Conservation (phyloP, 1,284 basidiomycete species). For the Sanguinoderma infundibulare region DNA sequence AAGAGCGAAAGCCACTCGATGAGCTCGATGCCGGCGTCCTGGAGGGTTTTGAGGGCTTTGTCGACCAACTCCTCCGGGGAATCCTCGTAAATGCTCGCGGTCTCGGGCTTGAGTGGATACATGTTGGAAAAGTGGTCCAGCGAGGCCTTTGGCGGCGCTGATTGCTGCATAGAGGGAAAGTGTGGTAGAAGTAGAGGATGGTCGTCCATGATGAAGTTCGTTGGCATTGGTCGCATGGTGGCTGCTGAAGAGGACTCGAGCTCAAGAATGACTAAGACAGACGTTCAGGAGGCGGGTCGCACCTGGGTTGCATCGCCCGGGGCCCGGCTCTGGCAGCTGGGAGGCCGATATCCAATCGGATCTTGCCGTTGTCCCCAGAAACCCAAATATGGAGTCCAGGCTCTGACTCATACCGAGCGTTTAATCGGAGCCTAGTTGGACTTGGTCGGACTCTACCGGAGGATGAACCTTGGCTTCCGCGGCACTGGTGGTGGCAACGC, state of each 20-base stretch:
- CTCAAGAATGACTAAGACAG: not conserved
- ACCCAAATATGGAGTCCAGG: not conserved
- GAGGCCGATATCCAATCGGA: not conserved
- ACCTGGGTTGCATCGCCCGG: no score
- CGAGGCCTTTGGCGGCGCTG: not conserved
- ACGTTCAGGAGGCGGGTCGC: not conserved
- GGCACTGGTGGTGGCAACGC: no score
- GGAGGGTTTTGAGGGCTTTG: conserved; percentile 32
- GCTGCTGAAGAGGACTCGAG: not conserved
- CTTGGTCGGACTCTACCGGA: not conserved
- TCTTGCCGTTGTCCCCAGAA: not conserved
- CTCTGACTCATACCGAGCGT: not conserved
- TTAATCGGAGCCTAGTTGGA: not conserved
- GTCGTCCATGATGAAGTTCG: not conserved
- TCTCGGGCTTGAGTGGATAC: not conserved
- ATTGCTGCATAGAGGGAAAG: not conserved
- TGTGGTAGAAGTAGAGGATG: not conserved
- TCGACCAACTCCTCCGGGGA: conserved; percentile 31
- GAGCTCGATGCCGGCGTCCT: conserved; percentile 28
- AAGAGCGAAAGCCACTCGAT: conserved; percentile 37
- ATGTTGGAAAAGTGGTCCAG: not conserved
- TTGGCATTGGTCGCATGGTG: not conserved
- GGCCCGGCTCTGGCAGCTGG: not conserved
- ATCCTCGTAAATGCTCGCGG: conserved; percentile 2
- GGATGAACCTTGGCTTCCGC: not conserved